Evolutionary conservation across 805 yeast genomes (phyloP), one percentile per base, ranked within the genome.

Genomic region (Lipomyces yamanashiensis): DNA sequence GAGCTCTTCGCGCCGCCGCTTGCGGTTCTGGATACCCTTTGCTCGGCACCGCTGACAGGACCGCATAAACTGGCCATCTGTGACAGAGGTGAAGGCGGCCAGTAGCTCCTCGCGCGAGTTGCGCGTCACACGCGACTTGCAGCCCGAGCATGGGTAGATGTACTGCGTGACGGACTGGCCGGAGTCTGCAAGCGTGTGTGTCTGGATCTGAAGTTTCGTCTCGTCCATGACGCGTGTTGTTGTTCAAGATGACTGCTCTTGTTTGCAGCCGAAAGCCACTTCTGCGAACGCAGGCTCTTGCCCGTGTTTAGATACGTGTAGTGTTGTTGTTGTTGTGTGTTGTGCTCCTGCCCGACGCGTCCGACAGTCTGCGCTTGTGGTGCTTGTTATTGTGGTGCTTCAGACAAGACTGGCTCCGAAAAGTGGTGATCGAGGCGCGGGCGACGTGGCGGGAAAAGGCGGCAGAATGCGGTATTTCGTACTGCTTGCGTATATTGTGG

Each of bases 1-100:
- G 21, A 44, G 23, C 49, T 63, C 67, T 23, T 53, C 63, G 17
- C 66, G 63, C 37, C 68, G 53, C 15, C 63, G 59, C 19, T 54
- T 48, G 21, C 68, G 60, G 59, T 64, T 64, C 61, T 44, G 63
- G 28, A 64, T 58, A 13, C 68, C 68, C 44, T 64, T 64, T 19
- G 63, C 66, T 34, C 68, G 63, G 55, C 68, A 64, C 10, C 61
- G 58, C 55, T 54, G 61, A 44, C 68, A 64, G 15, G 66, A 61
- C 47, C 68, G 65, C 68, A 64, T 64, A 48, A 64, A 64, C 56
- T 64, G 68, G 41, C 68, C 68, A 41, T 64, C 68, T 12, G 68
- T 21, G 36, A 41, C 56, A 12, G 68, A 64, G 15, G 68, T 64
- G 63, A 64, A 64, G 28, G 58, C 63, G 21, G 61, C 62, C 23